Evolutionary conservation across 306 rosid genomes (phyloP).

Genomic region (Vigna angularis): DNA sequence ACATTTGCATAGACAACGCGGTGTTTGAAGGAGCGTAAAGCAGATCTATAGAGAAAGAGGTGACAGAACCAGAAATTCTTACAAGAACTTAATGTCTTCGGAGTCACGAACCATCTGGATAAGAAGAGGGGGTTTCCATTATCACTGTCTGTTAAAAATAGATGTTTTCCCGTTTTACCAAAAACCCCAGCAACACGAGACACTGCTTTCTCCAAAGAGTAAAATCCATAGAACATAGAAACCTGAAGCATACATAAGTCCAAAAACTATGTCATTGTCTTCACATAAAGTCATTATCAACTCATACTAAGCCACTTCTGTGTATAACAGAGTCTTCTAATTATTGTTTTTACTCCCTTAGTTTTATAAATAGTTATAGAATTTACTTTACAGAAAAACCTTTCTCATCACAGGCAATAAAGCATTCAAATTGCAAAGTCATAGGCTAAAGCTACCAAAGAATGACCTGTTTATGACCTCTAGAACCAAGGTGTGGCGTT

Average conservation of each 20-base stretch:
- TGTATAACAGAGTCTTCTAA: neutral
- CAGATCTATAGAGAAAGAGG: too few species aligned
- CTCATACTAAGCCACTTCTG: slow-evolving; percentile 3
- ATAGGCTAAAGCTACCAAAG: neutral
- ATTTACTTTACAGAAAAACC: too few species aligned
- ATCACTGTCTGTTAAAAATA: slow-evolving; percentile 68
- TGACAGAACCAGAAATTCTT: slow-evolving; percentile 44
- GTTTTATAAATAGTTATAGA: too few species aligned
- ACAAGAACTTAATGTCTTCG: slow-evolving; percentile 80
- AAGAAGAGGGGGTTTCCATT: slow-evolving; percentile 86
- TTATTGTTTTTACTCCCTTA: too few species aligned
- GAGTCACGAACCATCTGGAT: slow-evolving; percentile 76
- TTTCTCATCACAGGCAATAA: neutral
- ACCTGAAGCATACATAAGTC: slow-evolving; percentile 55
- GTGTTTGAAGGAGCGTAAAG: too few species aligned
- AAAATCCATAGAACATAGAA: slow-evolving; percentile 77
- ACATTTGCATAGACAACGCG: too few species aligned
- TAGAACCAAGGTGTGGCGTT: slow-evolving; percentile 92
- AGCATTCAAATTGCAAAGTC: neutral
- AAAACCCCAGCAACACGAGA: slow-evolving; percentile 60
- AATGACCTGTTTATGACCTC: slow-evolving; percentile 86
- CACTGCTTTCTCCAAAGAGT: slow-evolving; percentile 70
- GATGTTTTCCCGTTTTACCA: slow-evolving; percentile 82
- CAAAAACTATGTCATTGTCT: slow-evolving; percentile 29
- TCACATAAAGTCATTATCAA: neutral